These are phyloP conservation scores for Aspergillus quadricinctus DNA, from an alignment of 2,329 filamentous ascomycete genomes.

Conservation along the genomic window DNA sequence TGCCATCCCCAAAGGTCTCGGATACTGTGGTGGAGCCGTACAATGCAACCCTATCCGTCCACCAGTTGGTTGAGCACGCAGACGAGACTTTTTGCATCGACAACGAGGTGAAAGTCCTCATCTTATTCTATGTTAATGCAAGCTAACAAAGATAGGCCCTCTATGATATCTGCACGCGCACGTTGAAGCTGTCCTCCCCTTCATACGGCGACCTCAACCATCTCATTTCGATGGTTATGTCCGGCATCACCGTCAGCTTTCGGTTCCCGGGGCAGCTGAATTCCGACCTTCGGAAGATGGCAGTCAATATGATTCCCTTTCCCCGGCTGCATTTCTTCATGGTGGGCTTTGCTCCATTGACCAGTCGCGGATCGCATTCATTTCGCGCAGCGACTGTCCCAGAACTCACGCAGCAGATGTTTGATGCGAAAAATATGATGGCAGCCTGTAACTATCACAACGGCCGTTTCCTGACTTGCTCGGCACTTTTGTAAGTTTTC, in stretches of 20 bases:
- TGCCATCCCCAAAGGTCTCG: constrained; percentile 98
- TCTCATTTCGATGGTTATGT: constrained; percentile 99
- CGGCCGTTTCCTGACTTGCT: constrained; percentile 98
- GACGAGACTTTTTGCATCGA: constrained; percentile 99
- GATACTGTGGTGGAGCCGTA: constrained; percentile 99
- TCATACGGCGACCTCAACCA: constrained; percentile 99
- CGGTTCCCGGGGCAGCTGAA: constrained; percentile 99
- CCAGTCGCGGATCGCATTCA: constrained; percentile 82
- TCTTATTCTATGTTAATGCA: constrained; percentile 8
- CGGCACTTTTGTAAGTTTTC: constrained; percentile 76
- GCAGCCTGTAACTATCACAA: constrained; percentile 99
- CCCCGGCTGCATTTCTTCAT: constrained; percentile 99
- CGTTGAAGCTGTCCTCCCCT: constrained; percentile 96
- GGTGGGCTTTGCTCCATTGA: constrained; percentile 98
- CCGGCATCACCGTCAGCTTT: constrained; percentile 94
- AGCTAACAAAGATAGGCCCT: constrained; percentile 57
- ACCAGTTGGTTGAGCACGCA: constrained; percentile 99
- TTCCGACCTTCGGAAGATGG: constrained; percentile 98
- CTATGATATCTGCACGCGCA: constrained; percentile 99
- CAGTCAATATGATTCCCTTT: constrained; percentile 99
- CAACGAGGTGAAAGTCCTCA: constrained; percentile 64
- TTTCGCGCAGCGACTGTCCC: constrained; percentile 98
- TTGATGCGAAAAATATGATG: constrained; percentile 99
- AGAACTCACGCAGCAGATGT: constrained; percentile 99
- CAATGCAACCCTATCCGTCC: constrained; percentile 97